Evolutionary conservation across 1,139 yeast species (phyloP), one percentile per base, ranked within the genome.

Genomic region (Suhomyces chickasaworum): DNA sequence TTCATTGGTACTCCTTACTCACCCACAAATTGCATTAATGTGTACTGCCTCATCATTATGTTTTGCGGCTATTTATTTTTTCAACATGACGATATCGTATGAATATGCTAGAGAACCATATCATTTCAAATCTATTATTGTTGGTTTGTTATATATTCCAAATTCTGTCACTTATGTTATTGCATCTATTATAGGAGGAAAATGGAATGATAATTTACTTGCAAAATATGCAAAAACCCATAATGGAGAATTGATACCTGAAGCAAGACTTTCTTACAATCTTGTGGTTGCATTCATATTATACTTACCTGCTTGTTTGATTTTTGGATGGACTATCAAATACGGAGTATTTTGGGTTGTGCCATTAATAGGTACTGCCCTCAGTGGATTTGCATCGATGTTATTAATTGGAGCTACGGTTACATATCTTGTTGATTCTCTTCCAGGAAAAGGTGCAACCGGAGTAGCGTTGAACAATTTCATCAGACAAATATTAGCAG

Each of bases 391-490:
- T 60, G 87, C 93, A 0, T 82, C 89, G 20, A 87, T 89, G 95
- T 79, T 89, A 65, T 82, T 87, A 7, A 87, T 88, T 53, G 95
- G 95, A 1, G 82, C 89, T 7, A 84, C 90, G 0, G 81, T 86
- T 4, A 88, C 96, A 0, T 89, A 88, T 60, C 68, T 89, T 48
- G 91, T 89, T 2, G 96, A 89, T 61, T 82, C 90, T 0, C 72
- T 89, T 42, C 96, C 96, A 0, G 96, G 96, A 0, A 77, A 85
- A 56, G 96, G 96, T 33, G 91, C 96, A 4, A 86, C 95, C 0
- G 96, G 95, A 1, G 89, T 89, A 37, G 96, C 96, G 0, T 64
- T 89, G 47, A 89, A 87, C 58, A 89, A 89, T 58, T 74, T 89
- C 50, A 71, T 85, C 33, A 74, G 96, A 57, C 87, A 83, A 73